Base-by-base conservation (phyloP, 106 monocot species). In the Dactylorhiza incarnata region DNA sequence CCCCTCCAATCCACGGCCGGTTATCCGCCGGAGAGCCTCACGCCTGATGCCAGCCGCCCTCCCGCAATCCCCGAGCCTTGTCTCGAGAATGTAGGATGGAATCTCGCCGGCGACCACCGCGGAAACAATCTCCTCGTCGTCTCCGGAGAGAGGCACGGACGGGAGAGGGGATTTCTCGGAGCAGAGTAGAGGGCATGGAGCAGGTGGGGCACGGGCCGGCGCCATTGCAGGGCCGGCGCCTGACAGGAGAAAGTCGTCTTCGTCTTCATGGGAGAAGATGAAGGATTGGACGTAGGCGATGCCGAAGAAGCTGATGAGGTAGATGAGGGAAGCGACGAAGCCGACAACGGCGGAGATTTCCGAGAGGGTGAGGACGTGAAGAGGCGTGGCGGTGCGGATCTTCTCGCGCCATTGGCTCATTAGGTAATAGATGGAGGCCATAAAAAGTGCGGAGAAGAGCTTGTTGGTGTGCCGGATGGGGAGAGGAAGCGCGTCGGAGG, bases 401-500 rank as follows among this genome's bases (percentile, higher is more conserved):
- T 91, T 89, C 50, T 87, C 91, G 24, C 89, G 82, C 88, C 90
- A 90, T 45, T 83, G 81, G 48, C 65, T 74, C 86, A 94, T 88
- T 46, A 90, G 85, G 85, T 78, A 88, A 79, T 82, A 78, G 61
- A 84, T 75, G 49, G 88, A 86, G 72, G 71, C 68, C 79, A 86
- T 76, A 81, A 90, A 90, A 37, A 90, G 71, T 11, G 71, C 62
- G 71, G 86, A 81, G 84, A 94, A 92, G 84, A 88, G 51, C 72
- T 73, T 79, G 78, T 94, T 94, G 45, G 90, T 88, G 83, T 80
- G 81, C 15, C 90, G 79, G 73, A 90, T 83, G 16, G 88, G 90
- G 73, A 94, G 73, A 4, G 88, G 92, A 44, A 92, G 86, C 7
- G 92, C 92, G 83, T 92, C 92, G 2, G 88, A 88, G 17, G 92